Evolutionary conservation across 345 rosid species (phyloP).

Genomic region (Dipteronia dyeriana): DNA sequence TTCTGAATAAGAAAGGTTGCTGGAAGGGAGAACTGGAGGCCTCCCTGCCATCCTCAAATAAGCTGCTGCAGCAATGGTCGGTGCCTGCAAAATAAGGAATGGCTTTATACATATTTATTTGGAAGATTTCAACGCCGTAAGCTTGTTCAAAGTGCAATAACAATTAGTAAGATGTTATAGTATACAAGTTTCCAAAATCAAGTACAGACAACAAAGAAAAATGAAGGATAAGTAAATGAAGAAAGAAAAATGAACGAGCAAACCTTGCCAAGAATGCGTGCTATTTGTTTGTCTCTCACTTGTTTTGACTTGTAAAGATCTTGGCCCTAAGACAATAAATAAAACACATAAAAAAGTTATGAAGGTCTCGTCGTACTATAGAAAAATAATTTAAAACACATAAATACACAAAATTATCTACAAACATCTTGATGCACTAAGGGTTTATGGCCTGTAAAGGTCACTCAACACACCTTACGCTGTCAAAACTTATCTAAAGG

Average conservation of each 20-base stretch:
- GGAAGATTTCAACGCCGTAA: not conserved
- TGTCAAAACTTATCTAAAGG: constrained; percentile 3
- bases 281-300: constrained; percentile 92
- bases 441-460: not conserved
- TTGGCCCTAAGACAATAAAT: constrained; percentile 54
- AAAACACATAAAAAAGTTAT: not conserved
- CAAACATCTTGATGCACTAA: not conserved
- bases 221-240: constrained; percentile 1
- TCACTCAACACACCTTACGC: not conserved
- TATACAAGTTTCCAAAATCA: constrained; percentile 5
- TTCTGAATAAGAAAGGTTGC: constrained; percentile 84
- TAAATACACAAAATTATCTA: not conserved
- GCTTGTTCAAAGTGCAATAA: not conserved
- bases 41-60: constrained; percentile 96
- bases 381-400: constrained; percentile 1
- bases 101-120: not conserved
- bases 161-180: not conserved
- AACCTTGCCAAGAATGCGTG: constrained; percentile 93
- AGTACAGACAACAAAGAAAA: not conserved
- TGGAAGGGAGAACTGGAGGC: constrained; percentile 94
- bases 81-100: constrained; percentile 49
- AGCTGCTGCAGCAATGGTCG: constrained; percentile 97
- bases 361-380: not conserved
- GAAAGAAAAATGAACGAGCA: constrained; percentile 20
- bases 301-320: constrained; percentile 80